Percentiles rank a stretch among this genome's conserved stretches.
phyloP scores from a whole-genome alignment of 495 filamentous ascomycete genomes.

The Aspergillus kassunensis region DNA sequence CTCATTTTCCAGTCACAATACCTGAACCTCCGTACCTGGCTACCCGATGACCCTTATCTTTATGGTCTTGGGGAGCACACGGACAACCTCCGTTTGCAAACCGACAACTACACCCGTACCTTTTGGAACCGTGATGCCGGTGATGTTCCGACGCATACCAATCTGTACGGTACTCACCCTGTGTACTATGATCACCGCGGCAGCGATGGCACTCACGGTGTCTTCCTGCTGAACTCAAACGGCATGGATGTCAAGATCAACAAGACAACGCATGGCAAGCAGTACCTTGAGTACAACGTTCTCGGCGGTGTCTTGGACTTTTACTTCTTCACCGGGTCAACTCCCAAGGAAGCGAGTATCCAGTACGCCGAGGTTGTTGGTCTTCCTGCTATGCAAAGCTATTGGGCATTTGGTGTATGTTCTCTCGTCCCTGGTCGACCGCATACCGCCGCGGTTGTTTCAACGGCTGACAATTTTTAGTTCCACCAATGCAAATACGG shows the following conservation, averaged over 20 bases:
- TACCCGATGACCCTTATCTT: constrained; percentile 64
- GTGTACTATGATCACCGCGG: constrained; percentile 79
- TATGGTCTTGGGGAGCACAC: constrained; percentile 82
- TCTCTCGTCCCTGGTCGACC: not conserved
- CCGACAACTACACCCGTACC: constrained; percentile 71
- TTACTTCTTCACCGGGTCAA: constrained; percentile 75
- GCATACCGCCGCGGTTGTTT: not conserved
- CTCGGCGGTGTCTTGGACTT: constrained; percentile 80
- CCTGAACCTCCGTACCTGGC: constrained; percentile 62
- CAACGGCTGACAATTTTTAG: constrained; percentile 17
- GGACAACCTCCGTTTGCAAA: constrained; percentile 68
- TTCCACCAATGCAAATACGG: constrained; percentile 84
- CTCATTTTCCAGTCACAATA: constrained; percentile 81
- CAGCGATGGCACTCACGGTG: constrained; percentile 66
- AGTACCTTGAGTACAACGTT: constrained; percentile 82
- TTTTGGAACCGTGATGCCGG: constrained; percentile 78
- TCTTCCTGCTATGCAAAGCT: constrained; percentile 72
- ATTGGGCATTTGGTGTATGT: constrained; percentile 71
- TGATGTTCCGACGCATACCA: constrained; percentile 59
- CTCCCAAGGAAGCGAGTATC: constrained; percentile 63
- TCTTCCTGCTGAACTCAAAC: constrained; percentile 78
- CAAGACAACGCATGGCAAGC: constrained; percentile 53
- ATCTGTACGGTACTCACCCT: constrained; percentile 80
- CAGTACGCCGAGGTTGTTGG: constrained; percentile 73
- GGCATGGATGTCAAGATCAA: constrained; percentile 88